Percentiles rank a stretch among this genome's conserved stretches.
Conservation (phyloP, 2,329 filamentous ascomycete genomes). For the Phoma herbarum region DNA sequence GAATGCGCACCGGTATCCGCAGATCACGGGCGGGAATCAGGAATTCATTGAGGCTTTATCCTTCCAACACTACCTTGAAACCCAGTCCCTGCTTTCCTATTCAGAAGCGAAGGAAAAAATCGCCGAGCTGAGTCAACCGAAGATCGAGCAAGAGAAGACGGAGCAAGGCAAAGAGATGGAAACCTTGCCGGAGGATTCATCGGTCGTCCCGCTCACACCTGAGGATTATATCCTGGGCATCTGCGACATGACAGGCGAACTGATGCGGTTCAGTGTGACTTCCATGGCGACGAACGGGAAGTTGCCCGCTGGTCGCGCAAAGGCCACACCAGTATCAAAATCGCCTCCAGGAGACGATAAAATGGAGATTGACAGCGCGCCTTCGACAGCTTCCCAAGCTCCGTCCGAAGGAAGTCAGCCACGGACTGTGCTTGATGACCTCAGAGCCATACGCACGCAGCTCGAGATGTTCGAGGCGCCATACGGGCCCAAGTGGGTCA, state of each 20-base stretch:
- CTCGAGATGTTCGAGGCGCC: conserved; percentile 76
- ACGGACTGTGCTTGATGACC: conserved; percentile 78
- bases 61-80: conserved; percentile 86
- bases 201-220: conserved; percentile 70
- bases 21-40: conserved; percentile 81
- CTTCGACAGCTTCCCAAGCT: too few species aligned
- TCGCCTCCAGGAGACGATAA: conserved; percentile 29
- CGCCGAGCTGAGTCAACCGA: conserved; percentile 42
- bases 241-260: conserved; percentile 92
- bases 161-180: conserved; percentile 5
- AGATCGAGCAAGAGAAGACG: background rate
- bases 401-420: too few species aligned
- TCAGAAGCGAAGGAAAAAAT: conserved; percentile 62
- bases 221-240: conserved; percentile 91
- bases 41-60: conserved; percentile 93
- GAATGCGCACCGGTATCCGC: conserved; percentile 83
- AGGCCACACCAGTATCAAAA: conserved; percentile 25
- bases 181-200: background rate
- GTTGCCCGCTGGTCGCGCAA: conserved; percentile 51
- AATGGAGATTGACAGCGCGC: conserved; percentile 50
- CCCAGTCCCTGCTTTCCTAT: conserved; percentile 76
- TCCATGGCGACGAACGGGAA: conserved; percentile 78
- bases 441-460: conserved; percentile 77
- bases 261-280: conserved; percentile 96
- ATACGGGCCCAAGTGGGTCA: conserved; percentile 62